Evolutionary conservation across 1,139 yeast genomes (phyloP).

Genomic region (Saccharomyces hybrid): DNA sequence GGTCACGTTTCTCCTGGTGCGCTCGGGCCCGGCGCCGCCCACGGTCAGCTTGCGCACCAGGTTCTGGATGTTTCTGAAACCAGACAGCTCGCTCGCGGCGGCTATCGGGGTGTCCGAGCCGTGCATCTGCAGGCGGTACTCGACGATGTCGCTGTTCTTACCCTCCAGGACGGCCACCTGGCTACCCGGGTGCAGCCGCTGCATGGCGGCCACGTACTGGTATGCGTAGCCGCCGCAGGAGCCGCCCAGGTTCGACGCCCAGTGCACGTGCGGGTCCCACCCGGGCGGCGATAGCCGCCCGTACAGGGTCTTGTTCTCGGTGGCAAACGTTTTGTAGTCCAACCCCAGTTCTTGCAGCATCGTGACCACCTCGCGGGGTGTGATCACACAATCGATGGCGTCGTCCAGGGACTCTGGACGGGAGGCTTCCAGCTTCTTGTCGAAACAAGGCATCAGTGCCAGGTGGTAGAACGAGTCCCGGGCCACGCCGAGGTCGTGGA

Average conservation of each 20-base stretch:
- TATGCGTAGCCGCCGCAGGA: conserved; percentile 84
- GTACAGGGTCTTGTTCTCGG: too few species aligned
- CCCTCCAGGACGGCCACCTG: conserved; percentile 41
- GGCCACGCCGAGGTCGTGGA: conserved; percentile 39
- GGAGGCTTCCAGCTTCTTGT: conserved; percentile 91
- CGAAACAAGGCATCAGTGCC: conserved; percentile 94
- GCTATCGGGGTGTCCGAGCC: conserved; percentile 39
- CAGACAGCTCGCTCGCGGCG: conserved; percentile 74
- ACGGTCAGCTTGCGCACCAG: conserved; percentile 70
- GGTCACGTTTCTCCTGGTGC: conserved; percentile 11
- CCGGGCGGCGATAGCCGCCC: conserved; percentile 14
- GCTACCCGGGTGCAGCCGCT: conserved; percentile 24
- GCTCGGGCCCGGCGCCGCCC: conserved; percentile 1
- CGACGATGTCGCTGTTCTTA: conserved; percentile 69
- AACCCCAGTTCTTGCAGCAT: conserved; percentile 49
- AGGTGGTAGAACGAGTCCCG: conserved; percentile 58
- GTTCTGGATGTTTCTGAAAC: conserved; percentile 91
- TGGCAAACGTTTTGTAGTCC: conserved; percentile 32
- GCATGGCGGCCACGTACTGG: conserved; percentile 45
- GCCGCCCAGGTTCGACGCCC: conserved; percentile 66
- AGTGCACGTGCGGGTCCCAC: conserved; percentile 37
- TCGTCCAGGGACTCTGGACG: conserved; percentile 51
- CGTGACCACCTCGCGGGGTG: conserved; percentile 80
- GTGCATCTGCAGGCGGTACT: conserved; percentile 50
- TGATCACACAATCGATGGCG: conserved; percentile 91